A percentile compares a stretch with the other conserved stretches of the same genome.
Conservation (phyloP, 345 rosid species). For the Adansonia digitata region DNA sequence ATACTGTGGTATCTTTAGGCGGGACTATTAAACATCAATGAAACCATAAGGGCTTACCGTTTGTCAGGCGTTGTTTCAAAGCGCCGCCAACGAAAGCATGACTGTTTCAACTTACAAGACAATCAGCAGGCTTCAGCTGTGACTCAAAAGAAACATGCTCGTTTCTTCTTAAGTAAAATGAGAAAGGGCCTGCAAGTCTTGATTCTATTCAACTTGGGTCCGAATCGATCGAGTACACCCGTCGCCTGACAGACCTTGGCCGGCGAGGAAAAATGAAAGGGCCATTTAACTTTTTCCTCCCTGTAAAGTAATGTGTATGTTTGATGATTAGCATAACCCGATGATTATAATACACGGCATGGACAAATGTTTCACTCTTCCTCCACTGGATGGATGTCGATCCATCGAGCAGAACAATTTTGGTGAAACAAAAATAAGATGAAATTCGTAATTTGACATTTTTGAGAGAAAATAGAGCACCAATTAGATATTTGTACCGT, state of each 20-base stretch:
- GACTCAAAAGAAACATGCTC: background rate
- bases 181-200: too few relatives aligned
- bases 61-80: background rate
- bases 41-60: background rate
- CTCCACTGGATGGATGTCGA: background rate
- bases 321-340: background rate
- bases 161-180: background rate
- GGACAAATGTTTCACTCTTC: background rate
- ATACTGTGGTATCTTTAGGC: background rate
- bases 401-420: background rate
- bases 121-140: background rate
- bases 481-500: background rate
- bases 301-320: background rate
- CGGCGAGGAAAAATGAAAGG: slow-evolving; percentile 6
- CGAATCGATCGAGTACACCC: background rate
- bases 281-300: background rate
- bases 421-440: background rate
- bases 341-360: background rate
- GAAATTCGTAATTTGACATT: background rate
- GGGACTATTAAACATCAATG: background rate
- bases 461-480: background rate
- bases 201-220: background rate
- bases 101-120: background rate
- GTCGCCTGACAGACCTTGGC: slow-evolving; percentile 7
- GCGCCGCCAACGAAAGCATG: background rate